Evolutionary conservation across 1,284 basidiomycete genomes (phyloP), one percentile per base, ranked within the genome.

Genomic region (Boletus sp.): DNA sequence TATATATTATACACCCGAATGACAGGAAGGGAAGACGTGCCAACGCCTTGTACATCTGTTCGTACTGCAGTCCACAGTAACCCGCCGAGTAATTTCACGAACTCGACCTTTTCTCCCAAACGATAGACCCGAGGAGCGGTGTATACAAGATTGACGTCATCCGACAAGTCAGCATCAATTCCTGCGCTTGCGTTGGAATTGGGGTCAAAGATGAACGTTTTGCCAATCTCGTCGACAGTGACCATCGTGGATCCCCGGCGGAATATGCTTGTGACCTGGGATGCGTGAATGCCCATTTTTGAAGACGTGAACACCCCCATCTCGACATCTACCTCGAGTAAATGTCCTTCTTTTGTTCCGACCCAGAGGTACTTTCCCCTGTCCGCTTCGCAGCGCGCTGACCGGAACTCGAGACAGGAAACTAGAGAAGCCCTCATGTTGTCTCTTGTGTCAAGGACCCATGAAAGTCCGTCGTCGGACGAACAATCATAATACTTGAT

Each of bases 341-440:
- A 62, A 72, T 91, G 88, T 0, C 95, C 95, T 33, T 96, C 94
- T 76, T 91, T 94, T 44, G 92, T 94, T 1, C 95, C 95, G 21
- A 90, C 78, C 95, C 94, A 97, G 9, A 95, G 68, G 61, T 85
- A 83, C 27, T 68, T 73, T 53, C 83, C 79, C 28, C 77, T 73
- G 61, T 84, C 75, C 1, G 59, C 67, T 19, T 72, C 70, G 27
- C 71, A 65, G 14, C 61, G 68, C 23, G 82, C 80, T 0, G 87
- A 81, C 7, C 90, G 80, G 73, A 94, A 93, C 70, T 90, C 91
- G 75, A 95, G 81, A 23, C 87, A 84, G 1, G 88, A 90, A 49
- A 95, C 80, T 64, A 87, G 88, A 11, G 85, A 76, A 47, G 94
- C 89, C 68, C 90, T 91, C 37, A 82, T 71, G 0, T 84, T 84